Conservation (phyloP, 192 early-diverging fungal genomes). For the Haplosporangium gracile region DNA sequence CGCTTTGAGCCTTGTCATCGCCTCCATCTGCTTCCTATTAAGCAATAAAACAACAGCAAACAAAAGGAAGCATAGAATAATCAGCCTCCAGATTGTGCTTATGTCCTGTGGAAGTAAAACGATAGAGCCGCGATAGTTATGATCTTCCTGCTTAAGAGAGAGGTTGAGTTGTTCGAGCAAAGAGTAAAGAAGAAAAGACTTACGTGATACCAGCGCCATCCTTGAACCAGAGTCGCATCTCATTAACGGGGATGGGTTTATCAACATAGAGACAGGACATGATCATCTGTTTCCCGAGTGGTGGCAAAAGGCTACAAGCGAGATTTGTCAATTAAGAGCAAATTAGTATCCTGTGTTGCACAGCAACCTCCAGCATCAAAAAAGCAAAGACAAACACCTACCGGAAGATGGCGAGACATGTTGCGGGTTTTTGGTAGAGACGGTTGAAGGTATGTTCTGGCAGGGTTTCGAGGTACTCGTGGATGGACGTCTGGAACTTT, state of each 20-base stretch:
- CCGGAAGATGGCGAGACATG: constrained; percentile 94
- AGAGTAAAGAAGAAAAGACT: not conserved
- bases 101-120: not conserved
- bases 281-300: constrained; percentile 89
- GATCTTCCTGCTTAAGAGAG: no score
- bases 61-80: not conserved
- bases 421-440: constrained; percentile 90
- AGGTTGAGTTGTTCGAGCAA: not conserved
- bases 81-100: not conserved
- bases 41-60: not conserved
- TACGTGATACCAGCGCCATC: constrained; percentile 42
- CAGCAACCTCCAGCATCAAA: not conserved
- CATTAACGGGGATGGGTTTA: constrained; percentile 67
- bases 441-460: constrained; percentile 80
- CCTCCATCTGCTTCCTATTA: constrained; percentile 70
- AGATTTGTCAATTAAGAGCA: not conserved
- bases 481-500: constrained; percentile 80
- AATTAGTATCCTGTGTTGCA: not conserved
- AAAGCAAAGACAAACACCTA: constrained; percentile 26
- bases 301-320: constrained; percentile 75
- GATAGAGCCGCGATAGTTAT: not conserved
- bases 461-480: constrained; percentile 85
- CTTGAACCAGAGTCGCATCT: constrained; percentile 77
- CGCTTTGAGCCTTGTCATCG: constrained; percentile 76
- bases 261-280: constrained; percentile 90